Percentiles rank a stretch among this genome's conserved stretches.
Conservation (phyloP, 768 basidiomycete genomes). For the Epithele typhae region DNA sequence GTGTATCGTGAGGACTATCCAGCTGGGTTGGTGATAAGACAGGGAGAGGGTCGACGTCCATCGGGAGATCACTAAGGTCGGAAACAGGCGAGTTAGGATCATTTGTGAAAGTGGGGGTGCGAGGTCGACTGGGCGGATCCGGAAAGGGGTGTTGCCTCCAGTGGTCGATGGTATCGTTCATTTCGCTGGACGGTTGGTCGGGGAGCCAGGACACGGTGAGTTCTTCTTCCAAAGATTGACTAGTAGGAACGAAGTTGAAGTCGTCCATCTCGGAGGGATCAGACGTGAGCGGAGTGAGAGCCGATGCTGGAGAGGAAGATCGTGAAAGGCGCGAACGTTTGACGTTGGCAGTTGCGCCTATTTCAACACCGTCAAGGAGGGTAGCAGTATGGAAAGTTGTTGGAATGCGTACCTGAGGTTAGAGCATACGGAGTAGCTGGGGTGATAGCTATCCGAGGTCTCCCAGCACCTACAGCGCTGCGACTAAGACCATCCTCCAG, state of each 20-base stretch:
- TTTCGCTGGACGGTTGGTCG: slow-evolving; percentile 12
- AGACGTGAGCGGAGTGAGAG: slow-evolving; percentile 10
- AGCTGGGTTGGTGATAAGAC: too few species aligned
- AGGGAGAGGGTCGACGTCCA: slow-evolving; percentile 15
- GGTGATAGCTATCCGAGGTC: too few species aligned
- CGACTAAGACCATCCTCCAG: too few species aligned
- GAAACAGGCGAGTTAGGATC: neutral
- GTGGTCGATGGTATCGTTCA: slow-evolving; percentile 35
- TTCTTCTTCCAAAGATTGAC: slow-evolving; percentile 65
- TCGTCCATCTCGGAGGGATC: slow-evolving; percentile 15
- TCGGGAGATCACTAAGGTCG: neutral
- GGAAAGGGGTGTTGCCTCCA: slow-evolving; percentile 31
- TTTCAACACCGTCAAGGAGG: too few species aligned
- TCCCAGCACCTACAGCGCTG: too few species aligned
- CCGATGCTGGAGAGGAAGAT: slow-evolving; percentile 23
- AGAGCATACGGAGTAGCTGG: too few species aligned
- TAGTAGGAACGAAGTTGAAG: slow-evolving; percentile 50
- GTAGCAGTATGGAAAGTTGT: too few species aligned
- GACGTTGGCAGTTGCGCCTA: too few species aligned
- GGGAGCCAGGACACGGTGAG: slow-evolving; percentile 32
- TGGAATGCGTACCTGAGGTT: too few species aligned
- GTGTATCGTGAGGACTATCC: too few species aligned
- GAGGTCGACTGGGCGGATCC: slow-evolving; percentile 1
- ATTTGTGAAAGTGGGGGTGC: slow-evolving; percentile 1
- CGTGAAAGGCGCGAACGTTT: slow-evolving; percentile 39